Percentiles rank a stretch among this genome's conserved stretches.
These are phyloP conservation scores for Parascedosporium putredinis DNA, from an alignment of 2,329 filamentous ascomycete genomes.

Conservation along the genomic window DNA sequence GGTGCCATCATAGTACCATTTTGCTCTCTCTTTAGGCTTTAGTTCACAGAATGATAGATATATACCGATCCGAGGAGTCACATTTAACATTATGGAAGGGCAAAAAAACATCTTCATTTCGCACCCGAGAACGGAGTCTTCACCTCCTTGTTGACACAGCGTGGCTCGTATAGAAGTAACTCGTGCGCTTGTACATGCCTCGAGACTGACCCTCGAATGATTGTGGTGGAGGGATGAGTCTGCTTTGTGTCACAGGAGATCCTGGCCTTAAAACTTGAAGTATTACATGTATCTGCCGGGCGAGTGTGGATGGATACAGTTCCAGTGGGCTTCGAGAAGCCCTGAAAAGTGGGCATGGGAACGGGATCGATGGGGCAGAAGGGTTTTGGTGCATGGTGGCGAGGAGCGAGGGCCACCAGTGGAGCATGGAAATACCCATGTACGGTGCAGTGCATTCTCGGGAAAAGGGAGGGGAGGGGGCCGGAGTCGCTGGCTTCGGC, in stretches of 20 bases:
- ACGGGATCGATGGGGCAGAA: background rate
- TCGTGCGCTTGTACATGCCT: no score
- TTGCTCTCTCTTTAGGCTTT: no score
- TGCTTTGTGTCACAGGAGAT: background rate
- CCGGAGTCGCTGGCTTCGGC: no score
- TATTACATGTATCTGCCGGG: slow-evolving; percentile 4
- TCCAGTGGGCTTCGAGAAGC: slow-evolving; percentile 6
- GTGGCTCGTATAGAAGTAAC: no score
- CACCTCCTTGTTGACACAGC: no score
- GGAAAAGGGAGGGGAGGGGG: no score
- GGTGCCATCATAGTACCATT: no score
- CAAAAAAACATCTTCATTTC: background rate
- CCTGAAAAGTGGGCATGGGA: background rate
- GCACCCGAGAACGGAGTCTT: background rate
- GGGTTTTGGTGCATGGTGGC: background rate
- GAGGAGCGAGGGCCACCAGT: background rate
- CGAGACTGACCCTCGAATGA: no score
- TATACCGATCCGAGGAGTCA: background rate
- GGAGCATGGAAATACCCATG: background rate
- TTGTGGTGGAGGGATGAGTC: no score
- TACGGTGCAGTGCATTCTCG: background rate
- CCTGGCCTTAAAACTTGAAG: background rate
- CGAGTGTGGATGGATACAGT: background rate
- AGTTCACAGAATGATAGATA: no score
- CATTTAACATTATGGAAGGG: background rate